Evolutionary conservation across 2,329 filamentous ascomycete species (phyloP).

Genomic region (Chrysoporthe deuterocubensis): DNA sequence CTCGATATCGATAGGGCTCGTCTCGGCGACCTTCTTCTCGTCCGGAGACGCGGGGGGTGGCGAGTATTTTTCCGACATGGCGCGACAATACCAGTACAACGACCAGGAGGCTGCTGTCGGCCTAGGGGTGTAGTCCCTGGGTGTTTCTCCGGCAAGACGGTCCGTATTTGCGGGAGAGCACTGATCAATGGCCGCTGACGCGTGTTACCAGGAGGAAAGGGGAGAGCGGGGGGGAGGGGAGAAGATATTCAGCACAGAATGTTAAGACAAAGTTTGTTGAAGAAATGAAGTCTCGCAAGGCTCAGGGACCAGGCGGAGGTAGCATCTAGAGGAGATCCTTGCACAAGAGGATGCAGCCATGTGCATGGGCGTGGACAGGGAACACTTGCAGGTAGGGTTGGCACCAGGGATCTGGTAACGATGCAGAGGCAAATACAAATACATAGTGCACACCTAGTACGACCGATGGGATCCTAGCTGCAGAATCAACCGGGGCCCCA

Average conservation of each 20-base stretch:
- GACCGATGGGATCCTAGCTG: background rate
- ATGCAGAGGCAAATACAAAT: background rate
- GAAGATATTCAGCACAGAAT: background rate
- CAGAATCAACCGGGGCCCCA: background rate
- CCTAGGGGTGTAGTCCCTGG: background rate
- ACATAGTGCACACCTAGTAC: no score
- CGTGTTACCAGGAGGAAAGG: background rate
- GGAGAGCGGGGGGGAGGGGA: background rate
- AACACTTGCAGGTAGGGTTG: background rate
- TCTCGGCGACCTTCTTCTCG: conserved; percentile 19
- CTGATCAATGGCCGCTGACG: background rate
- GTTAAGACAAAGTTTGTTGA: background rate
- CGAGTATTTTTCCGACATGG: conserved; percentile 19
- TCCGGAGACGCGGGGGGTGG: conserved; percentile 15
- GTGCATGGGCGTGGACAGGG: conserved; percentile 13
- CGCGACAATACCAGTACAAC: background rate
- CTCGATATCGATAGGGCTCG: conserved; percentile 20
- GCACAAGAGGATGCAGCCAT: conserved; percentile 8
- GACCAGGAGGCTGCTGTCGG: background rate
- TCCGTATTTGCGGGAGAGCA: background rate
- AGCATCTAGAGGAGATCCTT: conserved; percentile 16
- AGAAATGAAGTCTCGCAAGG: background rate
- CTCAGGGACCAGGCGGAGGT: conserved; percentile 5
- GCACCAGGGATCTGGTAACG: conserved; percentile 4
- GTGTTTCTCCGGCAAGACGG: background rate